A percentile compares a stretch with the other conserved stretches of the same genome.
Evolutionary conservation across 148 eudicot species (phyloP).

Genomic region (Diospyros kaki): DNA sequence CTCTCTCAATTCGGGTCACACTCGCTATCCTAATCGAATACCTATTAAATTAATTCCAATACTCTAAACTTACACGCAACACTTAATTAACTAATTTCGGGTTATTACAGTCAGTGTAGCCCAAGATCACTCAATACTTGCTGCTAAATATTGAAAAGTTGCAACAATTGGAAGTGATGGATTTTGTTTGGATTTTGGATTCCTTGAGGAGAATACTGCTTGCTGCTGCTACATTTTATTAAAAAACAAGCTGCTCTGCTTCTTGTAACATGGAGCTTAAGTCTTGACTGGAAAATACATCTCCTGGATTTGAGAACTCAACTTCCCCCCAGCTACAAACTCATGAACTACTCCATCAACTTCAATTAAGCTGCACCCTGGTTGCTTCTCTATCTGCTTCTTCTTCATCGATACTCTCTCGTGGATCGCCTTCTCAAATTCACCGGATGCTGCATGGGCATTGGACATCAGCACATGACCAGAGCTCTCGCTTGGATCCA

Average conservation of each 20-base stretch:
- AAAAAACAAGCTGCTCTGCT: background rate
- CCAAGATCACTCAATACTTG: too few relatives aligned
- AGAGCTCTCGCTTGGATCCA: slow-evolving; percentile 33
- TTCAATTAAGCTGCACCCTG: slow-evolving; percentile 50
- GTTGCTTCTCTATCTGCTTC: slow-evolving; percentile 32
- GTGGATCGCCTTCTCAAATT: slow-evolving; percentile 36
- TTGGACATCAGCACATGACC: slow-evolving; percentile 46
- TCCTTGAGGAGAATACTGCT: too few relatives aligned
- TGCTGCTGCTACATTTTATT: background rate
- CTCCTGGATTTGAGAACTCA: slow-evolving; percentile 34
- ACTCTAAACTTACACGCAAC: too few relatives aligned
- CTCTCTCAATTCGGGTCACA: too few relatives aligned
- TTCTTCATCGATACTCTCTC: slow-evolving; percentile 41
- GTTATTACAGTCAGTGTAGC: too few relatives aligned
- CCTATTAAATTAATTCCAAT: too few relatives aligned
- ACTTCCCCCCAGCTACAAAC: slow-evolving; percentile 43
- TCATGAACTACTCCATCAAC: slow-evolving; percentile 41
- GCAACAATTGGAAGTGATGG: too few relatives aligned
- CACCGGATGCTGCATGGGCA: slow-evolving; percentile 37
- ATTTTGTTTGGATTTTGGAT: too few relatives aligned
- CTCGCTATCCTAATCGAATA: too few relatives aligned
- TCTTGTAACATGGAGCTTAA: background rate
- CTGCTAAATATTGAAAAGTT: too few relatives aligned
- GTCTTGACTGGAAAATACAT: slow-evolving; percentile 6
- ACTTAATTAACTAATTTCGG: too few relatives aligned